Evolutionary conservation across 73 alveolate species (phyloP).

Genomic region (Durusdinium trenchii): DNA sequence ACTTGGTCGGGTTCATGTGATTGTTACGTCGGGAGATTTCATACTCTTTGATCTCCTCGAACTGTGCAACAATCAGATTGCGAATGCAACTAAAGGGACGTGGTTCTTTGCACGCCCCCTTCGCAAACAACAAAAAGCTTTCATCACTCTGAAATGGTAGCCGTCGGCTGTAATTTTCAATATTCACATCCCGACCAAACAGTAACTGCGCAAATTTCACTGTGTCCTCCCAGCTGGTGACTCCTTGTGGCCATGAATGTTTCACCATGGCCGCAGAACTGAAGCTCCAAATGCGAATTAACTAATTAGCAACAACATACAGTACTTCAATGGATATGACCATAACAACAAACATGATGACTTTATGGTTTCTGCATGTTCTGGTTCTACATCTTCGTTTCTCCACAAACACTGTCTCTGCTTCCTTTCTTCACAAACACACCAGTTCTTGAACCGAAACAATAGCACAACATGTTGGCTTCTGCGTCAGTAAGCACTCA

Average conservation of each 20-base stretch:
- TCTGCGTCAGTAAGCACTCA: too few species aligned
- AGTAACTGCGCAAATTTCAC: constrained; percentile 1
- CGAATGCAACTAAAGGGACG: background rate
- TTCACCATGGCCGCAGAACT: constrained; percentile 27
- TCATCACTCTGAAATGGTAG: background rate
- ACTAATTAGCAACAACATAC: too few species aligned
- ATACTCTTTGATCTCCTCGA: background rate
- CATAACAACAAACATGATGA: too few species aligned
- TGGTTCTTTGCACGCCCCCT: too few species aligned
- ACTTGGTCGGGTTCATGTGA: background rate
- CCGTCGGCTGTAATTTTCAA: background rate
- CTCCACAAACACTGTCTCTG: too few species aligned
- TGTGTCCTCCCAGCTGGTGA: constrained; percentile 6
- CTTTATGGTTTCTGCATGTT: too few species aligned
- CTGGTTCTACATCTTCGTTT: too few species aligned
- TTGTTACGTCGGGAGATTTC: background rate
- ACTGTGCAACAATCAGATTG: background rate
- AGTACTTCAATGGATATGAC: too few species aligned
- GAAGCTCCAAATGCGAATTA: too few species aligned
- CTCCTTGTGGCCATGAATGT: background rate
- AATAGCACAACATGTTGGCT: too few species aligned
- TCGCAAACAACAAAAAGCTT: background rate
- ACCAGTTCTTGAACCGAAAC: too few species aligned
- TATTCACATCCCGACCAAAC: background rate
- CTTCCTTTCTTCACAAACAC: too few species aligned